These are phyloP conservation scores for Podaxis mareebaensis DNA, from an alignment of 768 basidiomycete genomes.

Conservation along the genomic window DNA sequence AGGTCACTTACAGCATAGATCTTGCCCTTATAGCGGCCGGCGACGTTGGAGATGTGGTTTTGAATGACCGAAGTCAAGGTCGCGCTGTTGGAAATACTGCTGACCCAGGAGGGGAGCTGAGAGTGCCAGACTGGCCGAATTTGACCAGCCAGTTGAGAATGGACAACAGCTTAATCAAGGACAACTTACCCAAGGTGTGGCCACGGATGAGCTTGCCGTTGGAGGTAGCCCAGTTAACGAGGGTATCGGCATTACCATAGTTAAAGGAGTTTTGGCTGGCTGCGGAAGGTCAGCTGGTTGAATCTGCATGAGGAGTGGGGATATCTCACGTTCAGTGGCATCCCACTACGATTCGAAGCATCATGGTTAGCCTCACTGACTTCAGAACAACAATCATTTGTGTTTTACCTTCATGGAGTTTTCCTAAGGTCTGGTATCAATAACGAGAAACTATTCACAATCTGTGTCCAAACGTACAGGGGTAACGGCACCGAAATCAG, in stretches of 20 bases:
- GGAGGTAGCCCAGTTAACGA: slow-evolving; percentile 40
- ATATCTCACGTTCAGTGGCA: slow-evolving; percentile 35
- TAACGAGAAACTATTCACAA: neutral
- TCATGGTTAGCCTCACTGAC: neutral
- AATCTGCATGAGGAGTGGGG: neutral
- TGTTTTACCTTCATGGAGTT: slow-evolving; percentile 42
- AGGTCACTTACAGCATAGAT: slow-evolving; percentile 24
- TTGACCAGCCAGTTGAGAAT: neutral
- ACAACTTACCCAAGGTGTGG: slow-evolving; percentile 28
- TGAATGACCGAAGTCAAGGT: slow-evolving; percentile 34
- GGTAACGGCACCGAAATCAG: slow-evolving; percentile 43
- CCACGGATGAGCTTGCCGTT: slow-evolving; percentile 43
- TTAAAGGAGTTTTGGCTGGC: slow-evolving; percentile 34
- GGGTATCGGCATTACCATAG: slow-evolving; percentile 33
- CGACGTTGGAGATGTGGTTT: slow-evolving; percentile 39
- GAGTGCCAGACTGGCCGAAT: slow-evolving; percentile 26
- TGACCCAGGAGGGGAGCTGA: slow-evolving; percentile 36
- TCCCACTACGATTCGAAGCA: slow-evolving; percentile 32
- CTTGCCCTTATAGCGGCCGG: slow-evolving; percentile 38
- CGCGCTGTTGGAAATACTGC: slow-evolving; percentile 26
- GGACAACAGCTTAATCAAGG: neutral
- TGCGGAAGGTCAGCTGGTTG: slow-evolving; percentile 7
- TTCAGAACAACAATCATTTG: neutral
- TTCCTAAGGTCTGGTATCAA: slow-evolving; percentile 16
- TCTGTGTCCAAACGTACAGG: slow-evolving; percentile 24